Conservation (phyloP, 345 rosid genomes). For the Litchi chinensis region DNA sequence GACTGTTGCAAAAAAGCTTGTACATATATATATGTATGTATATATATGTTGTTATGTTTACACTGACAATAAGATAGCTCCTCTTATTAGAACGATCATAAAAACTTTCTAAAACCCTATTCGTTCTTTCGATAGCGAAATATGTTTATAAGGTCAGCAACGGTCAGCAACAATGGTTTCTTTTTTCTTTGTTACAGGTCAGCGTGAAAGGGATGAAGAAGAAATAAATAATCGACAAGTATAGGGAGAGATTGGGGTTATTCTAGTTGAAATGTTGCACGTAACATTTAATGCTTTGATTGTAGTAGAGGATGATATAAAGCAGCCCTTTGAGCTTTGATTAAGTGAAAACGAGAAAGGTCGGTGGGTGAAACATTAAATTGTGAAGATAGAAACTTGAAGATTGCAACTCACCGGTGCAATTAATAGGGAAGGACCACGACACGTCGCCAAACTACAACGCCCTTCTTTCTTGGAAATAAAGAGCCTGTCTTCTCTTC, state of each 20-base stretch:
- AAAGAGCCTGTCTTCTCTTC: neutral
- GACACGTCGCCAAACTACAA: neutral
- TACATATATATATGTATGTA: too few species aligned
- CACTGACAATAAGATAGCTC: neutral
- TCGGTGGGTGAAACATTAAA: constrained; percentile 14
- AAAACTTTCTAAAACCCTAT: too few species aligned
- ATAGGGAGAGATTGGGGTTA: neutral
- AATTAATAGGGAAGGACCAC: constrained; percentile 13
- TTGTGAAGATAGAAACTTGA: constrained; percentile 8
- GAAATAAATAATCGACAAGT: constrained; percentile 2
- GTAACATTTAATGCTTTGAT: constrained; percentile 29
- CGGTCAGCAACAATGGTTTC: too few species aligned
- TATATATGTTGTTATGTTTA: neutral
- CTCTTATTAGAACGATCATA: too few species aligned
- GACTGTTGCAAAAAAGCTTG: neutral
- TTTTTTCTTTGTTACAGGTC: neutral
- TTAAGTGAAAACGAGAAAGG: neutral
- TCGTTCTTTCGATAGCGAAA: neutral
- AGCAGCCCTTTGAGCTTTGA: constrained; percentile 9
- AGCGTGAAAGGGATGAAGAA: neutral
- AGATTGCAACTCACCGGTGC: constrained; percentile 24
- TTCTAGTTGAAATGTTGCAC: constrained; percentile 3
- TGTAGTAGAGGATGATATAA: neutral
- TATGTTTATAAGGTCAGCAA: neutral
- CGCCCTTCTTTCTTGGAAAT: neutral